These are phyloP conservation scores for Amniculicola lignicola DNA, from an alignment of 495 filamentous ascomycete species.

Conservation along the genomic window DNA sequence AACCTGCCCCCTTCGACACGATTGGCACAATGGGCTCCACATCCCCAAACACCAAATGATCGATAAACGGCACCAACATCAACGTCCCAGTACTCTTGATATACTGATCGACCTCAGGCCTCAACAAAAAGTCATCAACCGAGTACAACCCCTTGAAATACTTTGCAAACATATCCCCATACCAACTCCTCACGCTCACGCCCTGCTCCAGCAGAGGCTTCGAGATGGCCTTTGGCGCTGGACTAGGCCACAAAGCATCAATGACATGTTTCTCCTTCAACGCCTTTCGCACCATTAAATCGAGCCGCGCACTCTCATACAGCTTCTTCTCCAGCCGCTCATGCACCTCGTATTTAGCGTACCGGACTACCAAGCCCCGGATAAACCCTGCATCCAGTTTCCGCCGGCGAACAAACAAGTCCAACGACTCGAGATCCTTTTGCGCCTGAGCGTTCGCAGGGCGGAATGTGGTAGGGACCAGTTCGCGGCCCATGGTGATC, in stretches of 20 bases:
- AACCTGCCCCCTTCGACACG: slow-evolving; percentile 22
- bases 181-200: slow-evolving; percentile 26
- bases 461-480: slow-evolving; percentile 19
- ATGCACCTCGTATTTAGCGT: slow-evolving; percentile 31
- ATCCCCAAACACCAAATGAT: slow-evolving; percentile 27
- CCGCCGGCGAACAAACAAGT: slow-evolving; percentile 19
- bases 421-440: slow-evolving; percentile 32
- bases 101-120: slow-evolving; percentile 24
- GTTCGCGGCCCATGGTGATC: slow-evolving; percentile 28
- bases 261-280: slow-evolving; percentile 34
- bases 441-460: slow-evolving; percentile 33
- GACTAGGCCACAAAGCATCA: slow-evolving; percentile 27
- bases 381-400: slow-evolving; percentile 29
- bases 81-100: slow-evolving; percentile 24
- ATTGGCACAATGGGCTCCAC: slow-evolving; percentile 31
- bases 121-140: slow-evolving; percentile 21
- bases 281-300: slow-evolving; percentile 34
- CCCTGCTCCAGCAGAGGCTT: slow-evolving; percentile 23
- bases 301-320: slow-evolving; percentile 23
- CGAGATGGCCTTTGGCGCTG: slow-evolving; percentile 5
- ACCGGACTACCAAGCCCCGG: slow-evolving; percentile 26
- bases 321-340: slow-evolving; percentile 35
- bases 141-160: slow-evolving; percentile 29
- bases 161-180: slow-evolving; percentile 35
- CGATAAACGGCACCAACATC: slow-evolving; percentile 27